These are phyloP conservation scores for Trifolium dubium DNA, from an alignment of 306 rosid species.

Conservation along the genomic window DNA sequence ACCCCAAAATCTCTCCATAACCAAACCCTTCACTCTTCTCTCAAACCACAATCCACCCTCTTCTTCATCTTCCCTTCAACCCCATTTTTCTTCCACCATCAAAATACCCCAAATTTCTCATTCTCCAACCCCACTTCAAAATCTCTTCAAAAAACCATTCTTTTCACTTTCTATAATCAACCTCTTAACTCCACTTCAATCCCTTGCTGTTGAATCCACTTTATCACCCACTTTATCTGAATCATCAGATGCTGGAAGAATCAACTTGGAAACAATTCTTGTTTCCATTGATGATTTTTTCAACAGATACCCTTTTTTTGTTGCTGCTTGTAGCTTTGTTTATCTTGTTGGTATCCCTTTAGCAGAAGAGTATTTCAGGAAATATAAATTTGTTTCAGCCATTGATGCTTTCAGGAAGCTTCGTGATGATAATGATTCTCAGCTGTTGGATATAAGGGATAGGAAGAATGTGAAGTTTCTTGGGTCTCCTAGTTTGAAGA, in stretches of 20 bases:
- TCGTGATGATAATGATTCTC: constrained; percentile 62
- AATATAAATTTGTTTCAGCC: constrained; percentile 74
- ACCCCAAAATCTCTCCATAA: constrained; percentile 47
- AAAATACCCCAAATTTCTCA: constrained; percentile 23
- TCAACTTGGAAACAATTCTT: constrained; percentile 67
- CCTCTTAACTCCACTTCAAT: constrained; percentile 58
- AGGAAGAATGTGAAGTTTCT: constrained; percentile 58
- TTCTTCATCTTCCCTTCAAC: constrained; percentile 17
- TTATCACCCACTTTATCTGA: constrained; percentile 42
- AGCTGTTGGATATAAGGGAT: constrained; percentile 83
- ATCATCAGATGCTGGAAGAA: constrained; percentile 56
- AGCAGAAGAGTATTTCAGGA: constrained; percentile 58
- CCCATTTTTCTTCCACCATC: constrained; percentile 39
- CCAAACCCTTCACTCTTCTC: constrained; percentile 47
- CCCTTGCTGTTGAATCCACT: constrained; percentile 55
- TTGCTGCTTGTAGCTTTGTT: constrained; percentile 76
- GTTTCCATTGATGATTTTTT: constrained; percentile 72
- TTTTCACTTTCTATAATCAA: constrained; percentile 48
- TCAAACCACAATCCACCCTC: constrained; percentile 34
- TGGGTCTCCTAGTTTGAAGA: constrained; percentile 74
- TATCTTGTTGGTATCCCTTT: constrained; percentile 82
- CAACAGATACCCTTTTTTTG: constrained; percentile 79
- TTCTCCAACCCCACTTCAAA: constrained; percentile 38
- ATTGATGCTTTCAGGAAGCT: constrained; percentile 78
- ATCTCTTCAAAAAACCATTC: constrained; percentile 12